phyloP scores from a whole-genome alignment of 345 rosid species.

The Pugionium cornutum region DNA sequence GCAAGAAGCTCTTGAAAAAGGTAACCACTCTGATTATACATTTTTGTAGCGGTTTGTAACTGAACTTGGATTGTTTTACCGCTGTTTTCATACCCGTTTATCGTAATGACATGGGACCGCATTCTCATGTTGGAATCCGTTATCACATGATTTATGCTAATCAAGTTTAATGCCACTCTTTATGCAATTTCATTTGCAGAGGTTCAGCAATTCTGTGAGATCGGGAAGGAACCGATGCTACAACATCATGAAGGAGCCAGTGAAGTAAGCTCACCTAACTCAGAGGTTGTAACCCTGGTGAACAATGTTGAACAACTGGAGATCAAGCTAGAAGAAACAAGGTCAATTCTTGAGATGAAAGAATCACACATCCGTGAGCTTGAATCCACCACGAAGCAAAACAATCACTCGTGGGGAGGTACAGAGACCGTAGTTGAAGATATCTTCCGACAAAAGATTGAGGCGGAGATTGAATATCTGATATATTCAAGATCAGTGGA shows the following conservation, averaged over 20 bases:
- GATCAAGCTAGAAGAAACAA: conserved; percentile 52
- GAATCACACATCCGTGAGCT: conserved; percentile 57
- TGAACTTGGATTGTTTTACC: conserved; percentile 12
- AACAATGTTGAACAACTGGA: conserved; percentile 53
- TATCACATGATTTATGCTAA: neutral
- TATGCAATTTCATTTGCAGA: conserved; percentile 45
- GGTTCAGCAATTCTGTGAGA: conserved; percentile 52
- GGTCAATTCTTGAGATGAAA: conserved; percentile 48
- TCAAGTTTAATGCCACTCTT: neutral
- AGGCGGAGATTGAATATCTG: conserved; percentile 80
- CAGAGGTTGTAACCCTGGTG: conserved; percentile 38
- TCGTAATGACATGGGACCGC: neutral
- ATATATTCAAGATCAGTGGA: conserved; percentile 49
- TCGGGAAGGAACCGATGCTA: conserved; percentile 47
- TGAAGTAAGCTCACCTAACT: conserved; percentile 46
- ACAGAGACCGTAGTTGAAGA: conserved; percentile 56
- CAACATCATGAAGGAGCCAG: conserved; percentile 26
- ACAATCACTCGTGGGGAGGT: conserved; percentile 26
- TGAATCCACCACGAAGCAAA: conserved; percentile 45
- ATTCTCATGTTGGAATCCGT: conserved; percentile 16
- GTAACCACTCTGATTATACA: conserved; percentile 32
- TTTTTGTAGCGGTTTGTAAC: neutral
- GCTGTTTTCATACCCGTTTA: neutral
- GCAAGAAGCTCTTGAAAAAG: conserved; percentile 72
- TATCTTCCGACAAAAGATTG: conserved; percentile 64